Evolutionary conservation across 805 yeast species (phyloP), one percentile per base, ranked within the genome.

Genomic region (Candida pseudofarinosa): DNA sequence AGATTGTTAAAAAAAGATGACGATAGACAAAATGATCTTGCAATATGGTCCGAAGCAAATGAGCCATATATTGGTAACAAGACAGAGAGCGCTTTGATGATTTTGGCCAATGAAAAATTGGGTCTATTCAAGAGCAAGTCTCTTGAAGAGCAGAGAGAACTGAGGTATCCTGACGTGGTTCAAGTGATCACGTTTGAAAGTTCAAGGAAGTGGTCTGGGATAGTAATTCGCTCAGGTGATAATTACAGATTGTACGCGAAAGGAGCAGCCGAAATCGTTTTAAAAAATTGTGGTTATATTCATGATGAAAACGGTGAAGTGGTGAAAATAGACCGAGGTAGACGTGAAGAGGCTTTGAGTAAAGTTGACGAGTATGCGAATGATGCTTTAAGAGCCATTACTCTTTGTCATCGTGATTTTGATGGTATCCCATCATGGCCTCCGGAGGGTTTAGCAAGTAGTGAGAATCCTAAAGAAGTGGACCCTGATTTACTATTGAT

Each of bases 261-360:
- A 67, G 99, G 99, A 49, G 99, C 99, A 1, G 90, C 97, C 1
- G 99, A 93, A 65, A 77, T 93, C 46, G 76, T 93, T 12, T 73
- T 85, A 49, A 71, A 73, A 17, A 69, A 76, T 52, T 85, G 95
- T 59, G 64, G 77, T 1, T 70, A 55, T 44, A 60, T 55, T 40
- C 53, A 49, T 43, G 62, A 60, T 45, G 51, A 54, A 12, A 50
- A 58, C 17, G 51, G 65, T 2, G 60, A 66, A 42, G 52, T 43
- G 33, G 49, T 44, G 46, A 50, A 52, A 48, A 60, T 54, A 63
- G 65, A 53, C 54, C 38, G 71, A 48, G 45, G 50, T 45, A 39
- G 53, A 50, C 51, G 67, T 51, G 54, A 59, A 50, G 39, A 45
- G 52, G 52, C 59, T 43, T 53, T 57, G 49, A 43, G 77, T 36